A percentile compares a stretch with the other conserved stretches of the same genome.
These are phyloP conservation scores for Tricholoma terreum DNA, from an alignment of 768 basidiomycete genomes.

Conservation along the genomic window DNA sequence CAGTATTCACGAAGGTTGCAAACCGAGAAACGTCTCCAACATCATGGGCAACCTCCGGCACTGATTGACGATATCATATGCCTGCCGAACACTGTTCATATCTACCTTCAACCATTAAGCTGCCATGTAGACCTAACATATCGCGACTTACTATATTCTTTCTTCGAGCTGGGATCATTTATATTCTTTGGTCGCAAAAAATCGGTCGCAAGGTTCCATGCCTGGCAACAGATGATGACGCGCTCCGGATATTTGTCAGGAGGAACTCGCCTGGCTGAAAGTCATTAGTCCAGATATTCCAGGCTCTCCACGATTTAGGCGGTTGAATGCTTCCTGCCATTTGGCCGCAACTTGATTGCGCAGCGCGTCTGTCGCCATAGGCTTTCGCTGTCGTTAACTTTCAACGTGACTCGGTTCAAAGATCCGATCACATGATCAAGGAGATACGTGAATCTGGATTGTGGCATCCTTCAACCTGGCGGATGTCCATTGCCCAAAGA, in stretches of 20 bases:
- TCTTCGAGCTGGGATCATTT: conserved; percentile 28
- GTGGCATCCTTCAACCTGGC: too few species aligned
- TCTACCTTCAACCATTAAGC: conserved; percentile 28
- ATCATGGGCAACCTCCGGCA: conserved; percentile 59
- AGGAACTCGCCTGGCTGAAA: conserved; percentile 55
- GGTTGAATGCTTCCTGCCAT: conserved; percentile 70
- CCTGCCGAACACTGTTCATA: conserved; percentile 46
- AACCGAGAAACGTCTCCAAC: conserved; percentile 72
- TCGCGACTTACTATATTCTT: conserved; percentile 18
- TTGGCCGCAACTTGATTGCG: conserved; percentile 63
- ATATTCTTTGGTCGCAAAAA: conserved; percentile 58
- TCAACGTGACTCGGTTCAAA: too few species aligned
- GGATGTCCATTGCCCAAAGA: too few species aligned
- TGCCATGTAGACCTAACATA: neutral
- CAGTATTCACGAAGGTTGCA: conserved; percentile 14
- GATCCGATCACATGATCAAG: too few species aligned
- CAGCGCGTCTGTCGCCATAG: conserved; percentile 61
- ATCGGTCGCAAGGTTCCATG: conserved; percentile 54
- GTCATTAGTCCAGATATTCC: conserved; percentile 64
- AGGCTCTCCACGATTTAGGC: conserved; percentile 53
- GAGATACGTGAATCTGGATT: too few species aligned
- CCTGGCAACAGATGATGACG: conserved; percentile 34
- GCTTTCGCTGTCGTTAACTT: too few species aligned
- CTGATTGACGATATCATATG: conserved; percentile 57
- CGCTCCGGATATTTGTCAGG: neutral